These are phyloP conservation scores for Simplicillium aogashimaense DNA, from an alignment of 2,329 filamentous ascomycete species.

Conservation along the genomic window DNA sequence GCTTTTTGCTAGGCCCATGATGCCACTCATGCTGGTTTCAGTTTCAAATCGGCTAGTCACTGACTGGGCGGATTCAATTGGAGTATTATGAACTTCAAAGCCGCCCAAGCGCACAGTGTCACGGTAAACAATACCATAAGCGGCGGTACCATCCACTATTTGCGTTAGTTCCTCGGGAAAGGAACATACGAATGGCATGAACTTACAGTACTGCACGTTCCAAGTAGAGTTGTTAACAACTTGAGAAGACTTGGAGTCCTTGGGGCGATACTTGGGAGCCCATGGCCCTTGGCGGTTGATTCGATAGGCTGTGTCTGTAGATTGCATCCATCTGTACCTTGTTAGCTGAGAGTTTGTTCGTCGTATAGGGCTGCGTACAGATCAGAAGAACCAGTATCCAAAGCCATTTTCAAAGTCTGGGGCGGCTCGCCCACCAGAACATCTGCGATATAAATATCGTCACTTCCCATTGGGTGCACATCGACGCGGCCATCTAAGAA, in stretches of 20 bases:
- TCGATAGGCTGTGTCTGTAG: constrained; percentile 32
- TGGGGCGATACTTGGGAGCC: constrained; percentile 31
- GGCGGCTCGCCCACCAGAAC: constrained; percentile 36
- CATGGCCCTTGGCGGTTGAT: constrained; percentile 22
- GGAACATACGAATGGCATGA: constrained; percentile 11
- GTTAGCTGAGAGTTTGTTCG: neutral
- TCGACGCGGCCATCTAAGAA: constrained; percentile 20
- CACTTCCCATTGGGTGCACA: constrained; percentile 26
- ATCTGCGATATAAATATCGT: constrained; percentile 33
- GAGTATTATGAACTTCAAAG: constrained; percentile 31
- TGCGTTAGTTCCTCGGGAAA: neutral
- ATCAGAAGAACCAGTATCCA: constrained; percentile 46
- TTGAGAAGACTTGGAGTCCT: constrained; percentile 31
- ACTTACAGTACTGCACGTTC: constrained; percentile 38
- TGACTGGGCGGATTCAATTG: constrained; percentile 37
- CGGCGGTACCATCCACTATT: constrained; percentile 32
- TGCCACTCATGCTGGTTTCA: constrained; percentile 33
- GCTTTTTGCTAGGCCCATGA: constrained; percentile 41
- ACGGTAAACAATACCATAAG: constrained; percentile 37
- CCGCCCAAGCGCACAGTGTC: constrained; percentile 38
- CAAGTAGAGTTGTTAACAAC: constrained; percentile 33
- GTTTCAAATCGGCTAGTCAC: constrained; percentile 33
- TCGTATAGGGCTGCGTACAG: constrained; percentile 42
- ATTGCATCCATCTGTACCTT: constrained; percentile 41
- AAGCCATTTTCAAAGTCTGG: constrained; percentile 34